Conservation (phyloP, 2,329 filamentous ascomycete genomes). For the Exophiala viscosa region DNA sequence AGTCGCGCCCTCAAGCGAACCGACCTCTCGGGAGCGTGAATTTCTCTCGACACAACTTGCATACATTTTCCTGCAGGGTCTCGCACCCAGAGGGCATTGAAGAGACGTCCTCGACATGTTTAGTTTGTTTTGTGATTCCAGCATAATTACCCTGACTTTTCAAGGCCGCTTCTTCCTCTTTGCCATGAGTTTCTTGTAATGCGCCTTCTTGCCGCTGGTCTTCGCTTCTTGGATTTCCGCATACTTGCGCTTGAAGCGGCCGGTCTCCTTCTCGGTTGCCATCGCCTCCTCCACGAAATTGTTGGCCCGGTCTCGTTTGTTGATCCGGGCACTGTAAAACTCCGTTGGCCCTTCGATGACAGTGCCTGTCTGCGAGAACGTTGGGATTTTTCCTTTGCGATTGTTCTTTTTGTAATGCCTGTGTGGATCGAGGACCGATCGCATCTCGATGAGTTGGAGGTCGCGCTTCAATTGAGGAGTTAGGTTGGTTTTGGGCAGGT, state of each 20-base stretch:
- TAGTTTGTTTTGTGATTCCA: background rate
- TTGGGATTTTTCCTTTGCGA: constrained; percentile 64
- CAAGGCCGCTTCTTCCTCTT: constrained; percentile 42
- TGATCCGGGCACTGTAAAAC: constrained; percentile 74
- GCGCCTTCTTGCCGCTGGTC: constrained; percentile 80
- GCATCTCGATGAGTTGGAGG: constrained; percentile 83
- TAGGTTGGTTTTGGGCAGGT: constrained; percentile 77
- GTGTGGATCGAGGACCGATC: constrained; percentile 83
- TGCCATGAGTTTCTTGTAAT: constrained; percentile 75
- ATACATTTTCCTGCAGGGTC: no score
- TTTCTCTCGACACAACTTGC: no score
- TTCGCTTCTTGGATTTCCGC: constrained; percentile 77
- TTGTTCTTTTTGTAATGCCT: constrained; percentile 82
- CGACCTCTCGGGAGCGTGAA: no score
- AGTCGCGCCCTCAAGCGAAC: no score
- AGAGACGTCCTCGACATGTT: no score
- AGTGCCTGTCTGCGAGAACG: constrained; percentile 84
- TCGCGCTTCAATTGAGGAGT: constrained; percentile 85
- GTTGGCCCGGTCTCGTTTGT: constrained; percentile 80
- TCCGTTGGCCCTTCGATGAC: constrained; percentile 86
- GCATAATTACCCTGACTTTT: background rate
- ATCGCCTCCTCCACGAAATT: constrained; percentile 85
- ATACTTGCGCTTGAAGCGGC: constrained; percentile 84
- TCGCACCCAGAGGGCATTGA: no score
- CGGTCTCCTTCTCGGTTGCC: constrained; percentile 59